These are phyloP conservation scores for Noccaea caerulescens DNA, from an alignment of 345 rosid genomes.

Conservation along the genomic window DNA sequence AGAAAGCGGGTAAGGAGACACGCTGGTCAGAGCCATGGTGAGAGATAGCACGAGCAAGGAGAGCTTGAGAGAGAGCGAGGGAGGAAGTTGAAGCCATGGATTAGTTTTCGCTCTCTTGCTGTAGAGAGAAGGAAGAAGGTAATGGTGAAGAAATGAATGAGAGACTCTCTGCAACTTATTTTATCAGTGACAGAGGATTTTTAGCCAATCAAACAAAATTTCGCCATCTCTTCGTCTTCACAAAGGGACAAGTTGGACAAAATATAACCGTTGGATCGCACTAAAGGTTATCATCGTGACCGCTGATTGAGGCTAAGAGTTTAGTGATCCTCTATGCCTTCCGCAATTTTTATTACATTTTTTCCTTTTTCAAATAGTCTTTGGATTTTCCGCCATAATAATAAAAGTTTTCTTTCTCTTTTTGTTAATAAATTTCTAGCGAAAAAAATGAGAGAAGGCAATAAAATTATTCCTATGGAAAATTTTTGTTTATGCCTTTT, in stretches of 20 bases:
- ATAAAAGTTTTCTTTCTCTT: not conserved
- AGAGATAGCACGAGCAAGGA: conserved; percentile 58
- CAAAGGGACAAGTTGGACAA: conserved; percentile 40
- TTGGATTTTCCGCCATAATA: conserved; percentile 44
- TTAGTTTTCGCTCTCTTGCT: conserved; percentile 12
- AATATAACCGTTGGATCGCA: conserved; percentile 52
- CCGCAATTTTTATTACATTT: conserved; percentile 17
- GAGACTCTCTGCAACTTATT: conserved; percentile 38
- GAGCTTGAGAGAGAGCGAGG: conserved; percentile 65
- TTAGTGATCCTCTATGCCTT: conserved; percentile 47
- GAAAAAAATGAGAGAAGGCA: not conserved
- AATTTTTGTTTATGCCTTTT: not conserved
- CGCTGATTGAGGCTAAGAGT: conserved; percentile 46
- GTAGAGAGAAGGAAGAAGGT: conserved; percentile 10
- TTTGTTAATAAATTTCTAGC: not conserved
- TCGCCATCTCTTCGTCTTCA: conserved; percentile 48
- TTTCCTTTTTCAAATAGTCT: conserved; percentile 6
- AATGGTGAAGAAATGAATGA: conserved; percentile 36
- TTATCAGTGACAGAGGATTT: conserved; percentile 28
- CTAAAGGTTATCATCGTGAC: conserved; percentile 31
- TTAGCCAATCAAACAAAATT: conserved; percentile 27
- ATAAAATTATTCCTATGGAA: not conserved
- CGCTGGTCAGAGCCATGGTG: conserved; percentile 56
- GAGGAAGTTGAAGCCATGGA: conserved; percentile 68
- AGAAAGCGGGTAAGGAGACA: conserved; percentile 51